Conservation (phyloP, 2,329 filamentous ascomycete genomes). For the Paraphaeosphaeria minitans region DNA sequence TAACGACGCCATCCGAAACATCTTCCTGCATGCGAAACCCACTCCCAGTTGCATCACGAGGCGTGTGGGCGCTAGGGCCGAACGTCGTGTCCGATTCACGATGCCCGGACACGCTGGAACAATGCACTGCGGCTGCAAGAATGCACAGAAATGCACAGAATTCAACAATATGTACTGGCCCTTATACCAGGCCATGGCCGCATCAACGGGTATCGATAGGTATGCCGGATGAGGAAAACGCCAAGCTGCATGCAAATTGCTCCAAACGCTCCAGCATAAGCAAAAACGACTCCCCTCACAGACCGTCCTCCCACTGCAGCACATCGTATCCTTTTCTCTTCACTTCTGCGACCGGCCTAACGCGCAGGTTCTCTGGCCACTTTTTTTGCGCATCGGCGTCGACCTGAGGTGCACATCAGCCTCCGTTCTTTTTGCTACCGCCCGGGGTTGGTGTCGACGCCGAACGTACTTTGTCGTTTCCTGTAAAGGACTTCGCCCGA, state of each 20-base stretch:
- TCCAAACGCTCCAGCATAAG: neutral
- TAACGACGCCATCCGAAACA: neutral
- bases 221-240: neutral
- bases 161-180: neutral
- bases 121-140: neutral
- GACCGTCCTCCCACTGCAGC: constrained; percentile 10
- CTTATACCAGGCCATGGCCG: neutral
- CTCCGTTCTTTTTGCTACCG: neutral
- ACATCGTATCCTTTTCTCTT: constrained; percentile 9
- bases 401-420: neutral
- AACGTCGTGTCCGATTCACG: neutral
- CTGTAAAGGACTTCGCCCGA: constrained; percentile 25
- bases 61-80: neutral
- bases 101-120: neutral
- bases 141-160: too few relatives aligned
- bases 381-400: neutral
- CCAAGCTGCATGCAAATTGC: neutral
- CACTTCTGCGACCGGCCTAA: constrained; percentile 2
- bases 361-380: constrained; percentile 7
- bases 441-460: neutral
- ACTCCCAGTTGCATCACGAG: neutral
- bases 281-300: neutral
- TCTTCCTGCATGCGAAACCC: neutral
- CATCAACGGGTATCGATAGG: neutral
- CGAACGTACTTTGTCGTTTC: constrained; percentile 29